phyloP scores from a whole-genome alignment of 2,329 filamentous ascomycete genomes.

The Trichoderma asperellum region DNA sequence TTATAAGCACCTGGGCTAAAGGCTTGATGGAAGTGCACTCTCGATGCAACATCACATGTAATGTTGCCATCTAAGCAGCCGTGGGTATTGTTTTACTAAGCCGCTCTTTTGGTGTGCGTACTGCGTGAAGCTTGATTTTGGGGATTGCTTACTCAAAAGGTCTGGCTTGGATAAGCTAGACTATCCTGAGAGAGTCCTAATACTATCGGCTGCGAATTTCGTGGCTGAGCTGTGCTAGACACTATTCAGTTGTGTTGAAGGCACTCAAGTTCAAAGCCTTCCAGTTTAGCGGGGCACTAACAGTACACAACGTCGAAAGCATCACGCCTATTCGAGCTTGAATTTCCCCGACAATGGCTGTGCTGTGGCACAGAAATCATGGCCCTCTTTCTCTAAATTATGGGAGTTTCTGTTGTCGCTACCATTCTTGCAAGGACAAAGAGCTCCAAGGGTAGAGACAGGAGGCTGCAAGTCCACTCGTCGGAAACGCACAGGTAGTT shows the following conservation, averaged over 20 bases:
- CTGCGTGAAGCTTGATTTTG: not conserved
- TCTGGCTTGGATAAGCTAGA: not conserved
- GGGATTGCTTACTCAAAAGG: not conserved
- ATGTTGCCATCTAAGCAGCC: not conserved
- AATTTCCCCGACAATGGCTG: too few species aligned
- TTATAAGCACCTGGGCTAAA: not conserved
- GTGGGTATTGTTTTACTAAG: not conserved
- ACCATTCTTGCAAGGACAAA: slow-evolving; percentile 41
- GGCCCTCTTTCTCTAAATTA: too few species aligned
- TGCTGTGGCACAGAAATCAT: too few species aligned
- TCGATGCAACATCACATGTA: not conserved
- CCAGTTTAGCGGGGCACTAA: too few species aligned
- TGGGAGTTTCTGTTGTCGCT: too few species aligned
- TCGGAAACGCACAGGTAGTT: slow-evolving; percentile 8
- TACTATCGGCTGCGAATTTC: too few species aligned
- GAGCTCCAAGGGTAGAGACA: slow-evolving; percentile 33
- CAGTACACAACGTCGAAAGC: too few species aligned
- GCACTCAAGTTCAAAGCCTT: too few species aligned
- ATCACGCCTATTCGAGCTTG: too few species aligned
- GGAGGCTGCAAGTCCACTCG: slow-evolving; percentile 34
- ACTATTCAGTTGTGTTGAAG: too few species aligned
- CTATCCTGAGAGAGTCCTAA: not conserved
- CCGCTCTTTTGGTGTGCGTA: not conserved
- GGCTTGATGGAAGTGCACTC: not conserved
- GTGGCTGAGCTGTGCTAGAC: too few species aligned